A percentile compares a stretch with the other conserved stretches of the same genome.
Evolutionary conservation across 2,329 filamentous ascomycete species (phyloP).

Genomic region (Colletotrichum sp.): DNA sequence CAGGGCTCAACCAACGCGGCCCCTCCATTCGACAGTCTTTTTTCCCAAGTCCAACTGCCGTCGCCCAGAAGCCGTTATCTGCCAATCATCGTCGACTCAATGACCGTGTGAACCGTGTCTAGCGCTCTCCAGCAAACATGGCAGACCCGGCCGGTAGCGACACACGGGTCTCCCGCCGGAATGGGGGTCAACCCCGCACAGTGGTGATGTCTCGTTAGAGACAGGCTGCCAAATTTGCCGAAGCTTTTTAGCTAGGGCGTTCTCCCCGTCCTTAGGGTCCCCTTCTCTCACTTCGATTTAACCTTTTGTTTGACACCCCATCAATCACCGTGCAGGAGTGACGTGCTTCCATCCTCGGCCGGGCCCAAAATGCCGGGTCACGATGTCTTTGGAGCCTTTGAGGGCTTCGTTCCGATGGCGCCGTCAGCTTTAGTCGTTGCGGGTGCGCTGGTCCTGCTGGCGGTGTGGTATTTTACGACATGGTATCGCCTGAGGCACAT

Average conservation of each 20-base stretch:
- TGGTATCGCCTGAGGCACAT: slow-evolving; percentile 37
- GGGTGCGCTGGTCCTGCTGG: background rate
- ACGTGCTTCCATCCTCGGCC: background rate
- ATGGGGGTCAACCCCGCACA: slow-evolving; percentile 4
- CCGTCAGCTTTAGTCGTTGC: rapidly evolving
- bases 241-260: background rate
- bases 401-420: background rate
- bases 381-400: background rate
- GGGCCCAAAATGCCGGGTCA: background rate
- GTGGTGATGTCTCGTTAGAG: background rate
- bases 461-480: background rate
- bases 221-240: background rate
- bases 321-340: background rate
- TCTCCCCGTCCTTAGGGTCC: background rate
- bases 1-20: background rate
- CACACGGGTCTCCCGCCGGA: background rate
- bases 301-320: background rate
- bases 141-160: background rate
- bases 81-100: background rate
- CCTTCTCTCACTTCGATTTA: background rate
- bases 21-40: background rate
- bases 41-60: background rate
- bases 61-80: background rate
- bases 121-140: background rate
- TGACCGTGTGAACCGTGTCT: background rate